phyloP scores from a whole-genome alignment of 768 basidiomycete genomes.

The Leccinum longicurvipes region DNA sequence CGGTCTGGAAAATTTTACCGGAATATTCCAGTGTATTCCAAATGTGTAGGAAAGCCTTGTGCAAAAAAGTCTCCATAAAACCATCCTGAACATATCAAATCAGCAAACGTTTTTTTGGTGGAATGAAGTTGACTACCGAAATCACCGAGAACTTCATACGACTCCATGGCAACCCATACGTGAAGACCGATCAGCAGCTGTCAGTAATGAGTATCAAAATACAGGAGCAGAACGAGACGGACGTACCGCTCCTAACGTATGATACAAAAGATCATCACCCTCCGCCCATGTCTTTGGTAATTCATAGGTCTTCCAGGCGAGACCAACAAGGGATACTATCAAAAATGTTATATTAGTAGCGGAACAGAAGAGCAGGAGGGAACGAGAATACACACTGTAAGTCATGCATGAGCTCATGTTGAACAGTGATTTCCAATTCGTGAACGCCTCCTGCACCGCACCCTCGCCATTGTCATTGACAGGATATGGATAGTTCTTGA shows the following conservation, averaged over 20 bases:
- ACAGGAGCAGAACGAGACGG: conserved; percentile 9
- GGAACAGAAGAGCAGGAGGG: not conserved
- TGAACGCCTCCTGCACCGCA: conserved; percentile 90
- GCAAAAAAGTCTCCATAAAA: conserved; percentile 98
- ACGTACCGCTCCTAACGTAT: conserved; percentile 82
- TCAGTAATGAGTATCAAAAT: conserved; percentile 3
- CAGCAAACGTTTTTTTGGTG: not conserved
- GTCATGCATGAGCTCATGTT: conserved; percentile 95
- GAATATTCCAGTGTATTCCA: conserved; percentile 97
- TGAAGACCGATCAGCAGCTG: conserved; percentile 85
- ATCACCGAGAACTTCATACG: conserved; percentile 88
- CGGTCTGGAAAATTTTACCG: conserved; percentile 45
- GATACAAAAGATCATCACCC: conserved; percentile 81
- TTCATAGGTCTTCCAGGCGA: conserved; percentile 89
- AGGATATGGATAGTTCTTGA: conserved; percentile 92
- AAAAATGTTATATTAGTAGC: not conserved
- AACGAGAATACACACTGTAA: conserved; percentile 57
- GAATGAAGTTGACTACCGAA: conserved; percentile 57
- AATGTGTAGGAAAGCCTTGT: conserved; percentile 83
- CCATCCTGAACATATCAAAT: conserved; percentile 62
- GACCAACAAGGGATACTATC: conserved; percentile 76
- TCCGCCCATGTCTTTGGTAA: conserved; percentile 83
- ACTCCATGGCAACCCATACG: conserved; percentile 86
- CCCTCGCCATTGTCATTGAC: conserved; percentile 62
- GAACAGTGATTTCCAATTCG: conserved; percentile 92